Base-by-base conservation (phyloP, 2,329 filamentous ascomycete species). In the Hirsutella rhossiliensis region DNA sequence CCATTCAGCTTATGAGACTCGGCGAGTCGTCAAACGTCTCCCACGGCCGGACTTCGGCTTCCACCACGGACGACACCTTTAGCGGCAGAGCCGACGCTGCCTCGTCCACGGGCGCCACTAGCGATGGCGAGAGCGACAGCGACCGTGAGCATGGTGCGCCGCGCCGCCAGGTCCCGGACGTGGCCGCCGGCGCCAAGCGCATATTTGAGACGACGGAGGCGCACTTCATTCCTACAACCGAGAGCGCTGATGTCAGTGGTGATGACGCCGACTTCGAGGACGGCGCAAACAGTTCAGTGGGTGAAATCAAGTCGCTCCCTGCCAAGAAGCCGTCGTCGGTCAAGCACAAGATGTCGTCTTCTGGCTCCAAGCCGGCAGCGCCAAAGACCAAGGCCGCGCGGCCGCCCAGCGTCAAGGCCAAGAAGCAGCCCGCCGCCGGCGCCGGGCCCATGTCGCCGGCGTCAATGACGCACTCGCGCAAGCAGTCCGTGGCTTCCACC, bases 21-120 rank as follows among this genome's bases (percentile, higher is more conserved):
- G 89, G 92, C 39, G 89, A 96, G 60, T 87, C 89, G 54, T 92
- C 88, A 45, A 94, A 94, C 60, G 84, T 94, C 57, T 94, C 88
- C 2, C 87, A 95, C 56, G 89, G 88, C 44, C 84, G 90, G 52
- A 94, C 87, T 3, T 96, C 90, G 9, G 87, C 88, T 7, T 96
- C 90, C 1, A 96, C 90, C 6, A 71, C 92, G 45, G 90, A 97
- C 56, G 90, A 97, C 63, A 89, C 87, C 1, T 85, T 96, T 50
- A 96, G 90, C 61, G 89, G 89, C 40, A 82, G 80, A 55, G 89
- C 89, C 36, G 90, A 96, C 59, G 79, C 76, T 40, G 79, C 85
- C 41, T 94, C 87, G 3, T 94, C 87, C 3, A 87, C 85, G 38
- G 86, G 86, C 43, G 87, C 86, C 44, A 92, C 85, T 40, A 89